Evolutionary conservation across 2,329 filamentous ascomycete genomes (phyloP), one percentile per base, ranked within the genome.

Genomic region (Fusarium sp.): DNA sequence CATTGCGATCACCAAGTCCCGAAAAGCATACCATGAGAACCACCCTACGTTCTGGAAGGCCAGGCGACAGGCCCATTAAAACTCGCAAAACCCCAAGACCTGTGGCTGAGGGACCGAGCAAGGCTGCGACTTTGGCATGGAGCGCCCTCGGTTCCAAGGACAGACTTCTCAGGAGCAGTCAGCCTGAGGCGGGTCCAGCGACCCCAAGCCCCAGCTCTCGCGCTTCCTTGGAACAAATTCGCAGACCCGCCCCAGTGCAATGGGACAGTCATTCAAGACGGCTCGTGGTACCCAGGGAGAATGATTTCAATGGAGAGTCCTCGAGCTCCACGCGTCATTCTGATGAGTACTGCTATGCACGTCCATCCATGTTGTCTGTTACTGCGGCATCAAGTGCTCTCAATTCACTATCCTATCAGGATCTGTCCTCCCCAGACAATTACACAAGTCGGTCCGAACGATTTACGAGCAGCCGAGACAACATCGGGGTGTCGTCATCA

Each of bases 111-210:
- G 87, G 90, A 1, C 87, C 90, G 14, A 92, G 87, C 80, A 91
- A 90, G 78, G 91, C 91, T 45, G 91, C 91, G 29, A 89, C 89
- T 4, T 78, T 92, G 62, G 91, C 91, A 35, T 93, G 91, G 90
- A 86, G 80, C 62, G 83, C 84, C 20, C 79, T 88, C 16, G 82
- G 83, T 14, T 81, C 84, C 6, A 82, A 80, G 70, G 84, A 87
- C 31, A 82, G 80, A 52, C 67, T 77, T 64, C 47, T 75, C 52
- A 80, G 79, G 66, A 68, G 75, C 42, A 58, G 76, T 34, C 73
- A 76, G 27, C 72, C 79, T 16, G 80, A 82, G 13, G 62, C 62
- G 13, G 69, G 72, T 27, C 69, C 77, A 31, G 64, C 71, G 47
- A 58, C 71, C 16, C 67, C 78, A 35, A 73, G 62, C 2, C 62